These are phyloP conservation scores for Eucalyptus cladocalyx DNA, from an alignment of 345 rosid species.

Conservation along the genomic window DNA sequence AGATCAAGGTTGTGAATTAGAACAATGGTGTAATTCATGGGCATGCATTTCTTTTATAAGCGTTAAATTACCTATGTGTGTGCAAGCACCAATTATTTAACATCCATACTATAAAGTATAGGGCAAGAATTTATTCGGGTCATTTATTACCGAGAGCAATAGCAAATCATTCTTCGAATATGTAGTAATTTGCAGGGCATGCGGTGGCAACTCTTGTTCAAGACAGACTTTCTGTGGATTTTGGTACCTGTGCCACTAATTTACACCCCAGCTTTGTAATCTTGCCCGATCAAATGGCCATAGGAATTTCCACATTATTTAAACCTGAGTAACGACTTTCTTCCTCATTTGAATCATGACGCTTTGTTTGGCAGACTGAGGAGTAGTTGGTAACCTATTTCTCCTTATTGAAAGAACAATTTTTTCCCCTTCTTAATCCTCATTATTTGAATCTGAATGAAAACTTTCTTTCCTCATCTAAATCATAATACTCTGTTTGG, in stretches of 20 bases:
- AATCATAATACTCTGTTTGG: too few relatives aligned
- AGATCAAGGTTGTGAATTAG: neutral
- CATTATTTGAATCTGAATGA: too few relatives aligned
- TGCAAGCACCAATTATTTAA: neutral
- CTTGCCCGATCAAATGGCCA: too few relatives aligned
- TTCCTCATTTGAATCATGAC: too few relatives aligned
- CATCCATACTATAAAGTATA: neutral
- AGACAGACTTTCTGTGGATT: neutral
- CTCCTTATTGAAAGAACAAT: too few relatives aligned
- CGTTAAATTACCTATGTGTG: neutral
- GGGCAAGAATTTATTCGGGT: neutral
- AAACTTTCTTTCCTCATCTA: too few relatives aligned
- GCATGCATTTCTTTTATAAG: neutral
- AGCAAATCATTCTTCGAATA: neutral
- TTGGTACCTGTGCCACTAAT: neutral
- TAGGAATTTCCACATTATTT: too few relatives aligned
- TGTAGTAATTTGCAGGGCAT: neutral
- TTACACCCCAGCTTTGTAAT: neutral
- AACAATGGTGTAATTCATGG: neutral
- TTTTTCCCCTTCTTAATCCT: too few relatives aligned
- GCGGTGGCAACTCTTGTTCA: neutral
- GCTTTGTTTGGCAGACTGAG: too few relatives aligned
- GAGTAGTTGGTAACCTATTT: too few relatives aligned
- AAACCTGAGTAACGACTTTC: too few relatives aligned
- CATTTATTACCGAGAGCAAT: neutral